These are phyloP conservation scores for Lachnellula cervina DNA, from an alignment of 2,329 filamentous ascomycete genomes.

Conservation along the genomic window DNA sequence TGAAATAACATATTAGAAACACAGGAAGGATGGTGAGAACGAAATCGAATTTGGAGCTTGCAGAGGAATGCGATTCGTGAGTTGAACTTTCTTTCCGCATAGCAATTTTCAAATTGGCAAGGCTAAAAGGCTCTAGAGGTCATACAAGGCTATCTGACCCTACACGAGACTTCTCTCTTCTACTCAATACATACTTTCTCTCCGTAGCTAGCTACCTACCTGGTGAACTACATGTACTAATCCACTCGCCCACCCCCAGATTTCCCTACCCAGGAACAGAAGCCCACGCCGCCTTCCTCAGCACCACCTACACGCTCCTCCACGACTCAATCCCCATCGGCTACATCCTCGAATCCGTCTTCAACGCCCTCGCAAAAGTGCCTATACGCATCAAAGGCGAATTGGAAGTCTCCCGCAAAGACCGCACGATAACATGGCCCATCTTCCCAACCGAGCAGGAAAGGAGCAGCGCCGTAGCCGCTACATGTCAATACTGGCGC, in stretches of 20 bases:
- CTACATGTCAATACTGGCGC: constrained; percentile 63
- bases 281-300: constrained; percentile 49
- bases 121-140: background rate
- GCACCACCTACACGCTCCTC: constrained; percentile 62
- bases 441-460: constrained; percentile 53
- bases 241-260: constrained; percentile 38
- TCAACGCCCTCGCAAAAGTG: constrained; percentile 44
- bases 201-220: no score
- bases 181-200: no score
- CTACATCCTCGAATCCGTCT: constrained; percentile 49
- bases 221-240: constrained; percentile 2
- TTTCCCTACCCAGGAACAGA: constrained; percentile 71
- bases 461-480: constrained; percentile 52
- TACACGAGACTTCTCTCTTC: background rate
- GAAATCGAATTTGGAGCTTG: constrained; percentile 45
- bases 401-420: constrained; percentile 54
- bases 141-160: background rate
- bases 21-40: constrained; percentile 3
- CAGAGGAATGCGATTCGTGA: constrained; percentile 52
- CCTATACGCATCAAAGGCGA: constrained; percentile 49
- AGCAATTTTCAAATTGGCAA: background rate
- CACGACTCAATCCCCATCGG: constrained; percentile 60
- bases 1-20: background rate
- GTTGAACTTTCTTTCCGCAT: constrained; percentile 23
- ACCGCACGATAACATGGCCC: constrained; percentile 61